Conservation (phyloP, 768 basidiomycete species). For the Calocera viscosa region DNA sequence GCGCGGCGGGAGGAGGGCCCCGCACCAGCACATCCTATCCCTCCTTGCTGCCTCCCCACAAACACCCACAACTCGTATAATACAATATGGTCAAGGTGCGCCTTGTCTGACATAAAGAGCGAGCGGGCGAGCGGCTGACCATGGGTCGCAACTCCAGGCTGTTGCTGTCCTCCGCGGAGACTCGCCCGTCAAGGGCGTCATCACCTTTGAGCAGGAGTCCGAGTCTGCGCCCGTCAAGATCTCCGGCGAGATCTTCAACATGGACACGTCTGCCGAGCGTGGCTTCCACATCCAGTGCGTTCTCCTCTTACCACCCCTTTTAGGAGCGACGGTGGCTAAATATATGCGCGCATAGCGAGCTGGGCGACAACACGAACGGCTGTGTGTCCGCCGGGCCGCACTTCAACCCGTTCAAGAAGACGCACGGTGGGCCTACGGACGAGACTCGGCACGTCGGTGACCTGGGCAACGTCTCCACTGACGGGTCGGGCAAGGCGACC, state of each 20-base stretch:
- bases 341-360: constrained; percentile 24
- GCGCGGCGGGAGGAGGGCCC: not conserved
- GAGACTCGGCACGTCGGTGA: constrained; percentile 57
- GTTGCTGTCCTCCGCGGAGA: constrained; percentile 50
- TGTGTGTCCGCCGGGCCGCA: constrained; percentile 60
- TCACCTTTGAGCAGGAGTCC: constrained; percentile 49
- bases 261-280: constrained; percentile 44
- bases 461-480: constrained; percentile 57
- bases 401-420: constrained; percentile 57
- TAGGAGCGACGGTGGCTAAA: not conserved
- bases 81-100: not conserved
- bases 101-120: not conserved
- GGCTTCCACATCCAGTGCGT: constrained; percentile 76
- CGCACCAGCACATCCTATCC: not conserved
- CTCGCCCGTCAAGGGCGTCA: constrained; percentile 47
- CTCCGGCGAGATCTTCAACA: constrained; percentile 47
- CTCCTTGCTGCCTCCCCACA: not conserved
- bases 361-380: constrained; percentile 54
- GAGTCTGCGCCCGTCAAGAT: constrained; percentile 44
- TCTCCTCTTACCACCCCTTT: constrained; percentile 11
- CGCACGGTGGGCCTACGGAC: constrained; percentile 52
- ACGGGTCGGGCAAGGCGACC: constrained; percentile 43
- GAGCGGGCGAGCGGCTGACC: not conserved
- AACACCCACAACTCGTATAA: not conserved
- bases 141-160: constrained; percentile 29